phyloP scores from a whole-genome alignment of 306 rosid genomes.

The Mimosa pudica region DNA sequence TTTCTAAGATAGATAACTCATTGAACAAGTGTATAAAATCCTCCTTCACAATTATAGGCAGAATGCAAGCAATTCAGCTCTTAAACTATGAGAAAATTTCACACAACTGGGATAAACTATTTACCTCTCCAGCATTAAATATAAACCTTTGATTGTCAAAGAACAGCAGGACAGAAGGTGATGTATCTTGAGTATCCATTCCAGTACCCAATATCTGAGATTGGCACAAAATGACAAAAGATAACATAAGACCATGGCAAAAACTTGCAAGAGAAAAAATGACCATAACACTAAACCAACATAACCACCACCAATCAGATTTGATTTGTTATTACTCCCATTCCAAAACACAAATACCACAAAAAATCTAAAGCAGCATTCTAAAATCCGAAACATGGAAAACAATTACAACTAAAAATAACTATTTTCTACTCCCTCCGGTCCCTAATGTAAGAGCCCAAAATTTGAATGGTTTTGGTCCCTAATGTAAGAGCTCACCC shows the following conservation, averaged over 20 bases:
- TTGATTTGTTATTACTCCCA: too few relatives aligned
- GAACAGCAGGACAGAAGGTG: constrained; percentile 83
- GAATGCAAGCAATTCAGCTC: background rate
- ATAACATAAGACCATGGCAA: background rate
- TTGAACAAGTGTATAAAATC: background rate
- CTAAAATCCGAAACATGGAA: background rate
- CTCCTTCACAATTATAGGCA: background rate
- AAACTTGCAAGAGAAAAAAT: background rate
- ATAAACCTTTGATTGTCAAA: constrained; percentile 87
- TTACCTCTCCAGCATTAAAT: constrained; percentile 91
- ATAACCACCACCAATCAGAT: background rate
- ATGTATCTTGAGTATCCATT: constrained; percentile 92
- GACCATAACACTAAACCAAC: background rate
- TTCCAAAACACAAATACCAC: too few relatives aligned
- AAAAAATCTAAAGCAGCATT: background rate
- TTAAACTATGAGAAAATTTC: background rate
- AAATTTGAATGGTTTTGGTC: too few relatives aligned
- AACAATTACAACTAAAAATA: background rate
- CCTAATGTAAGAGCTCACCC: too few relatives aligned
- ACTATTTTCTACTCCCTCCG: too few relatives aligned
- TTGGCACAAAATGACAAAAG: background rate
- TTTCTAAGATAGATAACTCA: background rate
- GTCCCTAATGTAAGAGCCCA: too few relatives aligned
- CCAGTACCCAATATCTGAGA: constrained; percentile 80
- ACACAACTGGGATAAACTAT: constrained; percentile 9